These are phyloP conservation scores for Cucurbitaria berberidis DNA, from an alignment of 2,329 filamentous ascomycete species.

Conservation along the genomic window DNA sequence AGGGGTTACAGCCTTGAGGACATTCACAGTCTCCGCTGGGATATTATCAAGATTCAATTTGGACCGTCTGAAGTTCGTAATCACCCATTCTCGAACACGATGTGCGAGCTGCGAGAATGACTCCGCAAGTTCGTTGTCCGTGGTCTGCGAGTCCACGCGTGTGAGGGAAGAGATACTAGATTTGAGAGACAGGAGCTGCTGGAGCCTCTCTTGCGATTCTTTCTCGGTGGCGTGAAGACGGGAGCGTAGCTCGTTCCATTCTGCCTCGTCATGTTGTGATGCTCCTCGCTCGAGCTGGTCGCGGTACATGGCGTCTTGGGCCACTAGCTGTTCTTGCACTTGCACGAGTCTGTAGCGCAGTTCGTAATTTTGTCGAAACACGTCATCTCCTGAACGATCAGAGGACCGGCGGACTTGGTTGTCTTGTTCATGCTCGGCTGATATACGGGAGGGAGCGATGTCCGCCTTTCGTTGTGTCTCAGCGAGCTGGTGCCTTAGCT, in stretches of 20 bases:
- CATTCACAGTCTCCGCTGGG: conserved; percentile 20
- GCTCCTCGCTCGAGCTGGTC: conserved; percentile 12
- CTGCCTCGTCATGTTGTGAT: conserved; percentile 13
- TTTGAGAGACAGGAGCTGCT: conserved; percentile 71
- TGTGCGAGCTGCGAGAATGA: conserved; percentile 68
- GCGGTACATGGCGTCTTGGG: conserved; percentile 23
- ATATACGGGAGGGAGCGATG: conserved; percentile 1
- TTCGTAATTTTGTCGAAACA: conserved; percentile 30
- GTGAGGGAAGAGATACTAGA: conserved; percentile 74
- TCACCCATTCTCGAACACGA: conserved; percentile 75
- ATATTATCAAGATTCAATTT: conserved; percentile 53
- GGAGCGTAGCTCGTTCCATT: conserved; percentile 36
- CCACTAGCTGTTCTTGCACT: conserved; percentile 32
- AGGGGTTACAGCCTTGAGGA: conserved; percentile 25
- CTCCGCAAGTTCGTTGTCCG: conserved; percentile 71
- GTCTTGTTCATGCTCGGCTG: not conserved
- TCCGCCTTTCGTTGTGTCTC: conserved; percentile 6
- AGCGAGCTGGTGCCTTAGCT: conserved; percentile 24
- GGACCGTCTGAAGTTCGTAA: conserved; percentile 69
- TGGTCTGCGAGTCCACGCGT: conserved; percentile 64
- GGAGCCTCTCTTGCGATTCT: conserved; percentile 61
- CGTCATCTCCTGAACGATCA: conserved; percentile 14
- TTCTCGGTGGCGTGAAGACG: conserved; percentile 56
- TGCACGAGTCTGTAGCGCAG: conserved; percentile 32
- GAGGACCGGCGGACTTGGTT: not conserved